phyloP scores from a whole-genome alignment of 2,329 filamentous ascomycete genomes.

The Fusarium caatingaense region DNA sequence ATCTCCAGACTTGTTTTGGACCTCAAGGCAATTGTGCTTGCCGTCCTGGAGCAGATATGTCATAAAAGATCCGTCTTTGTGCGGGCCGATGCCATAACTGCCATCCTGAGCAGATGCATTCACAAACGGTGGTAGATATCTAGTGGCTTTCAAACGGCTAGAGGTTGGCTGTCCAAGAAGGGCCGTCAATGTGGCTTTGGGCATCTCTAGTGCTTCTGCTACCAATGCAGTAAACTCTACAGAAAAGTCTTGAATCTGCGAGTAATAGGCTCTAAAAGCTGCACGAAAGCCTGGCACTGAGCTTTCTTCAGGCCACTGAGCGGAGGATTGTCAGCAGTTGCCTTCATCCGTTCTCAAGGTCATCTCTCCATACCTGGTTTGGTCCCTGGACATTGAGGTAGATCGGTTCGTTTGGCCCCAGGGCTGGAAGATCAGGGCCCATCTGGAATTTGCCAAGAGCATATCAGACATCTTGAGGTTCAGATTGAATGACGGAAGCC shows the following conservation, averaged over 20 bases:
- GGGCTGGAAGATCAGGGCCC: background rate
- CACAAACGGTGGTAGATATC: background rate
- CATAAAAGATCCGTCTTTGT: background rate
- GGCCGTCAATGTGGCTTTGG: background rate
- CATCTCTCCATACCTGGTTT: background rate
- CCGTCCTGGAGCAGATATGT: background rate
- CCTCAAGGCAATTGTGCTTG: background rate
- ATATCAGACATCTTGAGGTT: background rate
- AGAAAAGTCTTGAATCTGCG: conserved; percentile 1
- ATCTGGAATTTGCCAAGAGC: background rate
- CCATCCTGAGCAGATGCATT: background rate
- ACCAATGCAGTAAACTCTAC: background rate
- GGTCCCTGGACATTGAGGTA: background rate
- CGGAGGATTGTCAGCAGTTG: too few species aligned
- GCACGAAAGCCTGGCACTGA: background rate
- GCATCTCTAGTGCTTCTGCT: background rate
- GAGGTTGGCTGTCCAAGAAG: background rate
- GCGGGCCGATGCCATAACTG: background rate
- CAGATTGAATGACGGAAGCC: background rate
- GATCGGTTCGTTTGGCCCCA: background rate
- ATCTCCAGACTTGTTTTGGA: background rate
- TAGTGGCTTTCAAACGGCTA: background rate
- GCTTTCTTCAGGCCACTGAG: background rate
- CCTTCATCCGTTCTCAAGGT: background rate
- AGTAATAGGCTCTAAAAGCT: background rate